phyloP scores from a whole-genome alignment of 2,329 filamentous ascomycete genomes.

The Venturiaceae sp. region DNA sequence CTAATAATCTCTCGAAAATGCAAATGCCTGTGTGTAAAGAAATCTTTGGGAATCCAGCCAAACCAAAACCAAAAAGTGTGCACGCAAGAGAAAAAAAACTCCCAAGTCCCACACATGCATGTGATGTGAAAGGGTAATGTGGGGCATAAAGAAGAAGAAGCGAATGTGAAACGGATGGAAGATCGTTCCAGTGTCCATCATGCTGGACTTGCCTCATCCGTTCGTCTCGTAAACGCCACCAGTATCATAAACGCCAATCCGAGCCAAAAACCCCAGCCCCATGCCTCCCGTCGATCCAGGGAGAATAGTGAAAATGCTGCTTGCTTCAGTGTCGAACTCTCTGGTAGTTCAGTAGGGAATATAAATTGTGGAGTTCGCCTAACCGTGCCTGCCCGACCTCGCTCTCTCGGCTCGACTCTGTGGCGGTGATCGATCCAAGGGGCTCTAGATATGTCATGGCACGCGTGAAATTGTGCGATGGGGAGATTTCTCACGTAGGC shows the following conservation, averaged over 20 bases:
- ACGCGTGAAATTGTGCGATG: too few relatives aligned
- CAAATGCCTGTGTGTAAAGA: background rate
- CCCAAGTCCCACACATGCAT: background rate
- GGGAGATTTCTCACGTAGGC: too few relatives aligned
- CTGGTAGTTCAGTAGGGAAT: conserved; percentile 1
- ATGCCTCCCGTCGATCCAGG: background rate
- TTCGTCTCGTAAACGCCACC: background rate
- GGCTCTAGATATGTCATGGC: background rate
- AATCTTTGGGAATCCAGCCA: background rate
- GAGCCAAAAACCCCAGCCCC: background rate
- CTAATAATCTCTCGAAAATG: background rate
- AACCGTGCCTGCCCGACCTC: background rate
- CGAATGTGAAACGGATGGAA: background rate
- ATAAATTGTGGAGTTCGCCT: background rate
- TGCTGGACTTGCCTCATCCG: background rate
- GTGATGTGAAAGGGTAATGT: background rate
- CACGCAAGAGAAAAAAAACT: background rate
- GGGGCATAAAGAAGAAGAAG: background rate
- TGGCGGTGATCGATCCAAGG: background rate
- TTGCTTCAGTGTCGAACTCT: background rate
- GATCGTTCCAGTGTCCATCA: background rate
- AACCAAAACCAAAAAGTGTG: background rate
- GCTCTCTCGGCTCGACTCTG: background rate
- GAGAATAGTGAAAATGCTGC: background rate
- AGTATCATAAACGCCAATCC: background rate